phyloP scores from a whole-genome alignment of 495 filamentous ascomycete genomes.

The Thermothielavioides terrestris region DNA sequence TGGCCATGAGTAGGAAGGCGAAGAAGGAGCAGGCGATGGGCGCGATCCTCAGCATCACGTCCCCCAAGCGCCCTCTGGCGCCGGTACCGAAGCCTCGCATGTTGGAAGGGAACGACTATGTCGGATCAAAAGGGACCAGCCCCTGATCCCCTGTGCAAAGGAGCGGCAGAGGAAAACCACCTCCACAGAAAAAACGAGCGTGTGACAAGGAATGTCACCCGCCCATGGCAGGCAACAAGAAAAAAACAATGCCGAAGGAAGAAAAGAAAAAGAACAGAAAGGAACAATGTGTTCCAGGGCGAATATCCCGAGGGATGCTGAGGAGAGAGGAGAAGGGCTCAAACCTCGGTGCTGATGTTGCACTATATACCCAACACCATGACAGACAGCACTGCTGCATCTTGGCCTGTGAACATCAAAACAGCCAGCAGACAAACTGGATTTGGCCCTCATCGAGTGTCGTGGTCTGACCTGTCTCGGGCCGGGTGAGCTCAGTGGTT shows the following conservation, averaged over 20 bases:
- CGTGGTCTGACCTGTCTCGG: background rate
- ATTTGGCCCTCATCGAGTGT: background rate
- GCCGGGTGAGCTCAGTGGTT: background rate
- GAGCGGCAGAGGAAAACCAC: background rate
- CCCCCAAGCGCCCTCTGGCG: background rate
- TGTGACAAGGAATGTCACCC: background rate
- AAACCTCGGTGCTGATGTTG: background rate
- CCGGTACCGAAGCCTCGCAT: constrained; percentile 7
- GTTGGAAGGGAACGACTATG: constrained; percentile 4
- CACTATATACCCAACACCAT: background rate
- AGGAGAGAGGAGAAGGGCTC: background rate
- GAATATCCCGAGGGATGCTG: background rate
- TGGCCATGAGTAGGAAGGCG: constrained; percentile 55
- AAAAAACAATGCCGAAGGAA: no score
- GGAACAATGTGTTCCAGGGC: background rate
- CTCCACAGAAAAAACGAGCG: background rate
- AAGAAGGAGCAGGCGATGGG: constrained; percentile 37
- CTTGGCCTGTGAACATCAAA: background rate
- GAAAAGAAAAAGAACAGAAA: background rate
- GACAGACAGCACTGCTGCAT: background rate
- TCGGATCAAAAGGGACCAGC: constrained; percentile 3
- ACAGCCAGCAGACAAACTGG: background rate
- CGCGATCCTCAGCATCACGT: constrained; percentile 17
- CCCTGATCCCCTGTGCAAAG: background rate
- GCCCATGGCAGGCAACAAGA: background rate